Percentiles rank a stretch among this genome's conserved stretches.
phyloP scores from a whole-genome alignment of 371 early-diverging fungal species.

The Haplosporangium sp. region DNA sequence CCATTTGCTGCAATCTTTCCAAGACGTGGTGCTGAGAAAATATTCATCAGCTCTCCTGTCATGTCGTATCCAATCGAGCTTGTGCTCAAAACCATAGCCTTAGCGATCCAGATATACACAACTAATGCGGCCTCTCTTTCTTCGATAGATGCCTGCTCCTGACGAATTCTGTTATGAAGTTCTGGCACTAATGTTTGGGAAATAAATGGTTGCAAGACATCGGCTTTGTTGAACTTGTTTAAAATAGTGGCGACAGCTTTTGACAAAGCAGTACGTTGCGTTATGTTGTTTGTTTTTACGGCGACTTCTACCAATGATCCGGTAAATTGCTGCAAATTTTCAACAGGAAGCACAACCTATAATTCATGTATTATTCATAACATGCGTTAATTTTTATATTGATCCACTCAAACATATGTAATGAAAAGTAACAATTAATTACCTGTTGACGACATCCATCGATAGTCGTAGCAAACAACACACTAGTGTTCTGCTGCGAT shows the following conservation, averaged over 20 bases:
- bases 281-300: slow-evolving; percentile 54
- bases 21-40: slow-evolving; percentile 60
- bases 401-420: not conserved
- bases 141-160: slow-evolving; percentile 27
- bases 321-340: slow-evolving; percentile 61
- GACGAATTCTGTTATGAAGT: slow-evolving; percentile 33
- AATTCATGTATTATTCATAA: not conserved
- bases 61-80: slow-evolving; percentile 68
- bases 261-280: slow-evolving; percentile 59
- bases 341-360: slow-evolving; percentile 64
- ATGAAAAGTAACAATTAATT: not conserved
- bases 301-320: slow-evolving; percentile 62
- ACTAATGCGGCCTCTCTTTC: slow-evolving; percentile 42
- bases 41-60: slow-evolving; percentile 67
- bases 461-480: slow-evolving; percentile 66
- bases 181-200: slow-evolving; percentile 35
- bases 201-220: slow-evolving; percentile 43
- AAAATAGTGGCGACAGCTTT: slow-evolving; percentile 68
- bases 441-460: slow-evolving; percentile 71
- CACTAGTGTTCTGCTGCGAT: slow-evolving; percentile 61
- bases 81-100: slow-evolving; percentile 70
- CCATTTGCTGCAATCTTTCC: slow-evolving; percentile 73
- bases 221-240: slow-evolving; percentile 73
- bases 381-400: not conserved
- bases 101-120: slow-evolving; percentile 67